Evolutionary conservation across 345 rosid species (phyloP).

Genomic region (Bruguiera gymnorhiza): DNA sequence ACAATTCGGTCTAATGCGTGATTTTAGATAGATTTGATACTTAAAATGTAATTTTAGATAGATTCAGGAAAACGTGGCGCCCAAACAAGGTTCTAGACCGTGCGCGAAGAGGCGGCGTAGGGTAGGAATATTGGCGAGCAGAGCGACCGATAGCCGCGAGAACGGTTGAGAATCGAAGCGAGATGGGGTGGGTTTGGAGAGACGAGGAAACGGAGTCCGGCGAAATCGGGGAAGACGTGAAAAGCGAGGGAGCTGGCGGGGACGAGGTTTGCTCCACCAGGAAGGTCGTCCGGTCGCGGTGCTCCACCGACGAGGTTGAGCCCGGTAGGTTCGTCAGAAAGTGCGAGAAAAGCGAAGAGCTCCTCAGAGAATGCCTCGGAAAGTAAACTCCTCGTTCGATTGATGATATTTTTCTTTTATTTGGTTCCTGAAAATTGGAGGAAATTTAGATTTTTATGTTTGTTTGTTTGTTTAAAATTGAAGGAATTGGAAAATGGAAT

Average conservation of each 20-base stretch:
- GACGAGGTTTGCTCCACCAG: constrained; percentile 54
- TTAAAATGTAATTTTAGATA: no score
- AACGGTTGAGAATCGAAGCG: no score
- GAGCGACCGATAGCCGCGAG: not conserved
- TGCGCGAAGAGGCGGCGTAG: not conserved
- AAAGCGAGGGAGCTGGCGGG: not conserved
- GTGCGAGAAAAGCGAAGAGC: constrained; percentile 83
- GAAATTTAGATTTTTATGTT: not conserved
- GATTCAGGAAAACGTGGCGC: not conserved
- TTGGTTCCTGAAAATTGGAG: not conserved
- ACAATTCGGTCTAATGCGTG: no score
- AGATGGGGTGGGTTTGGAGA: constrained; percentile 34
- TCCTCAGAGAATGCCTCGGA: constrained; percentile 69
- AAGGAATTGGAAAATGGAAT: not conserved
- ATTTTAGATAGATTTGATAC: no score
- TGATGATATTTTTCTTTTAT: not conserved
- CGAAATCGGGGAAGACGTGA: not conserved
- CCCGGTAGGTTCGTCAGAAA: constrained; percentile 74
- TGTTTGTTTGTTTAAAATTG: not conserved
- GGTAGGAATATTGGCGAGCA: not conserved
- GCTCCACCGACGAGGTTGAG: constrained; percentile 90
- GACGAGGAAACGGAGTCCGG: constrained; percentile 14
- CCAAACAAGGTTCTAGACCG: constrained; percentile 2
- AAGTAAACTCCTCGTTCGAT: constrained; percentile 37
- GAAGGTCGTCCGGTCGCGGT: constrained; percentile 59